phyloP scores from a whole-genome alignment of 1,139 yeast species.

The Wickerhamomyces sp. region DNA sequence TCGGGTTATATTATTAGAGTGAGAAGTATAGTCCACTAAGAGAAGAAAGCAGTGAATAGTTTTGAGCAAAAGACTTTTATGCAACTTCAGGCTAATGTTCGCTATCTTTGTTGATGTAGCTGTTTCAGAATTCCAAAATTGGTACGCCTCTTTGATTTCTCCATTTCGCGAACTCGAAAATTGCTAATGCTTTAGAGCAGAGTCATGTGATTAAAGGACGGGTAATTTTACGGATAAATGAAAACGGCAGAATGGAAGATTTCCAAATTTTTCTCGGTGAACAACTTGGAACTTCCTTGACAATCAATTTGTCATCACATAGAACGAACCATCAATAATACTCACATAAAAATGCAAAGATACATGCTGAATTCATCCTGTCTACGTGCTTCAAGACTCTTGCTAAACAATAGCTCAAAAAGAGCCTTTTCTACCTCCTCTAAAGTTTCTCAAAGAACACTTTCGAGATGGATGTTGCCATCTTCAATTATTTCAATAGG shows the following conservation, averaged over 20 bases:
- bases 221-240: neutral
- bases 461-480: slow-evolving; percentile 13
- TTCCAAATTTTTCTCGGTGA: no score
- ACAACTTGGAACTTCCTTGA: no score
- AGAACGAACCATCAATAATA: no score
- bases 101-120: no score
- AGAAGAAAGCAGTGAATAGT: neutral
- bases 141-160: no score
- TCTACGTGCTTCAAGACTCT: slow-evolving; percentile 7
- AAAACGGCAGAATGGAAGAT: neutral
- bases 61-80: no score
- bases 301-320: slow-evolving; percentile 2
- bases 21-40: no score
- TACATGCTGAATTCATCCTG: slow-evolving; percentile 6
- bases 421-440: slow-evolving; percentile 12
- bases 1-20: slow-evolving; percentile 24
- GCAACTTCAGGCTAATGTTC: no score
- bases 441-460: slow-evolving; percentile 1
- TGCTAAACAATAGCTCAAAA: neutral
- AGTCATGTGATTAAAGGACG: neutral
- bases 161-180: no score
- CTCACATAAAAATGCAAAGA: slow-evolving; percentile 11
- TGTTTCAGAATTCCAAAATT: no score
- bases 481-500: slow-evolving; percentile 14
- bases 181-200: no score